Percentiles rank a stretch among this genome's conserved stretches.
Conservation (phyloP, 768 basidiomycete genomes). For the Podaxis rugospora region DNA sequence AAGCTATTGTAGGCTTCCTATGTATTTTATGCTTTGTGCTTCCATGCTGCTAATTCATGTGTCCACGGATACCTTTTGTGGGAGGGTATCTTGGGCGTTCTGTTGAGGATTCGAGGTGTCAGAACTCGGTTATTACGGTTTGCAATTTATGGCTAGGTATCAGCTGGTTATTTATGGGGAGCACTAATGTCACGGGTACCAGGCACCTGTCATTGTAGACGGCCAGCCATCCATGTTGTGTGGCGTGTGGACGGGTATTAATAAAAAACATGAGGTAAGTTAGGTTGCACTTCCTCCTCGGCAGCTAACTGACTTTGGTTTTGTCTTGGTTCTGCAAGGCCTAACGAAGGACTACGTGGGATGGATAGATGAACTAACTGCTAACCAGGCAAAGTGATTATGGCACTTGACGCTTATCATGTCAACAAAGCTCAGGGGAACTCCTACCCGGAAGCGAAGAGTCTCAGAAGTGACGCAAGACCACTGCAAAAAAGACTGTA, state of each 20-base stretch:
- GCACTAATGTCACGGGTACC: background rate
- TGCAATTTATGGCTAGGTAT: background rate
- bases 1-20: conserved; percentile 62
- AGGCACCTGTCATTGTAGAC: background rate
- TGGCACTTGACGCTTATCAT: too few relatives aligned
- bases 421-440: background rate
- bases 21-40: background rate
- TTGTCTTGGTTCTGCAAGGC: too few relatives aligned
- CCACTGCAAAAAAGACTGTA: background rate
- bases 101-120: background rate
- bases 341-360: too few relatives aligned
- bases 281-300: background rate
- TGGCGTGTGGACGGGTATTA: background rate
- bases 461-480: background rate
- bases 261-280: background rate
- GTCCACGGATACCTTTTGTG: background rate
- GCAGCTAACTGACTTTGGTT: too few relatives aligned
- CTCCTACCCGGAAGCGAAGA: background rate
- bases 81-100: background rate
- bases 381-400: too few relatives aligned
- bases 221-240: background rate
- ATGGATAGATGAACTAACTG: too few relatives aligned
- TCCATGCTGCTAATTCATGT: background rate
- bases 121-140: background rate
- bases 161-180: background rate